Evolutionary conservation across 495 filamentous ascomycete species (phyloP).

Genomic region (Penicillium parvum): DNA sequence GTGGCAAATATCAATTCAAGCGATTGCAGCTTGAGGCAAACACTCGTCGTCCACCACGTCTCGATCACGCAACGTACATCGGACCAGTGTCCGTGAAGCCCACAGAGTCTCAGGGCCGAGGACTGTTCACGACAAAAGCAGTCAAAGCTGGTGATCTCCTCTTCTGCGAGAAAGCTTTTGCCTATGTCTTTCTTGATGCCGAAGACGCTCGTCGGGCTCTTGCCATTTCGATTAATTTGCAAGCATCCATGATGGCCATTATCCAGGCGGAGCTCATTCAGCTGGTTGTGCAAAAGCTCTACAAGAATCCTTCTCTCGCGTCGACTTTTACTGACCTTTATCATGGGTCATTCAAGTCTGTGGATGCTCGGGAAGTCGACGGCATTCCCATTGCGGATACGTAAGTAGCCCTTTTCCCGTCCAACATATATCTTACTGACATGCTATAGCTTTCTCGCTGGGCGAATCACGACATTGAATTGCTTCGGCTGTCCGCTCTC

Average conservation of each 20-base stretch:
- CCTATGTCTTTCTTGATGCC: conserved; percentile 17
- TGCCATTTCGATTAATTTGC: conserved; percentile 34
- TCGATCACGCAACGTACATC: conserved; percentile 46
- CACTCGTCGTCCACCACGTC: conserved; percentile 21
- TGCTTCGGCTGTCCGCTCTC: neutral
- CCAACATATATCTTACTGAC: too few relatives aligned
- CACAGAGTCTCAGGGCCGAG: conserved; percentile 28
- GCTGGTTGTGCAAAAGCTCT: conserved; percentile 39
- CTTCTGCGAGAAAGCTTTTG: conserved; percentile 53
- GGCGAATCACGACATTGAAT: neutral
- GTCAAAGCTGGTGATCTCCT: conserved; percentile 50
- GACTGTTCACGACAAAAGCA: conserved; percentile 43
- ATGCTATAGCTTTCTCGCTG: neutral
- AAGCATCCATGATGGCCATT: too few relatives aligned
- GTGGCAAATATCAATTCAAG: conserved; percentile 40
- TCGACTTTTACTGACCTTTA: conserved; percentile 36
- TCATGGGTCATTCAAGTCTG: neutral
- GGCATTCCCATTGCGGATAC: neutral
- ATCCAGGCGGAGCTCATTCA: conserved; percentile 34
- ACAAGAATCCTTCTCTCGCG: conserved; percentile 42
- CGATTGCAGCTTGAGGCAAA: conserved; percentile 29
- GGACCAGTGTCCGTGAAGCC: conserved; percentile 23
- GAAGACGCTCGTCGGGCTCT: neutral
- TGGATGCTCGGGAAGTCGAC: neutral
- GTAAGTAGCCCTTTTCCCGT: neutral